phyloP scores from a whole-genome alignment of 73 alveolate genomes.

The Paramecium sexaurelia region DNA sequence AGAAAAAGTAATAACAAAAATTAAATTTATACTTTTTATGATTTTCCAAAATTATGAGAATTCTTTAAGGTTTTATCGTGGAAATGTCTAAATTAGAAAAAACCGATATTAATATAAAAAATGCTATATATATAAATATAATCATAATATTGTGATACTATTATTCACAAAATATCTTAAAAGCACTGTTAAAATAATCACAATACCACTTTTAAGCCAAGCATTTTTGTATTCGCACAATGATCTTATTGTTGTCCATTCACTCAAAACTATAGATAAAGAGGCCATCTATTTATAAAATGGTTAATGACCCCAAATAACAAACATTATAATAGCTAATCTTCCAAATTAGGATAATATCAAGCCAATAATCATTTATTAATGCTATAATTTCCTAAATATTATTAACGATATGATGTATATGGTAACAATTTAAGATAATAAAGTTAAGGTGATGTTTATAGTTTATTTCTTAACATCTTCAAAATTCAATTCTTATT shows the following conservation, averaged over 20 bases:
- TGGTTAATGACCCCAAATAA: conserved; percentile 6
- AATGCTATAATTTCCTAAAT: not conserved
- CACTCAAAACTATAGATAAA: not conserved
- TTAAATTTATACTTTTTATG: too few species aligned
- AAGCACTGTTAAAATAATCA: not conserved
- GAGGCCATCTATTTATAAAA: conserved; percentile 13
- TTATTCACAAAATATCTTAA: not conserved
- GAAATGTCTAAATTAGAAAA: too few species aligned
- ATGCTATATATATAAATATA: too few species aligned
- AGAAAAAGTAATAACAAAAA: too few species aligned
- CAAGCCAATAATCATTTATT: not conserved
- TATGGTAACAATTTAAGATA: not conserved
- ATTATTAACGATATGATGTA: not conserved
- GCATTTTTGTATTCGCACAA: not conserved
- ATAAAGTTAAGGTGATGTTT: not conserved
- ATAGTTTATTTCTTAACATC: not conserved
- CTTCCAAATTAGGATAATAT: conserved; percentile 20
- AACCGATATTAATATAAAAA: too few species aligned
- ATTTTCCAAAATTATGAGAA: too few species aligned
- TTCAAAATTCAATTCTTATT: not conserved
- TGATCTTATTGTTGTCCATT: conserved; percentile 20
- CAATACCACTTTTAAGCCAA: not conserved
- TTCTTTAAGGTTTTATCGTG: too few species aligned
- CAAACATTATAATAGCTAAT: conserved; percentile 36
- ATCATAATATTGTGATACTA: conserved; percentile 15